Evolutionary conservation across 192 early-diverging fungal species (phyloP).

Genomic region (Linnemannia exigua): DNA sequence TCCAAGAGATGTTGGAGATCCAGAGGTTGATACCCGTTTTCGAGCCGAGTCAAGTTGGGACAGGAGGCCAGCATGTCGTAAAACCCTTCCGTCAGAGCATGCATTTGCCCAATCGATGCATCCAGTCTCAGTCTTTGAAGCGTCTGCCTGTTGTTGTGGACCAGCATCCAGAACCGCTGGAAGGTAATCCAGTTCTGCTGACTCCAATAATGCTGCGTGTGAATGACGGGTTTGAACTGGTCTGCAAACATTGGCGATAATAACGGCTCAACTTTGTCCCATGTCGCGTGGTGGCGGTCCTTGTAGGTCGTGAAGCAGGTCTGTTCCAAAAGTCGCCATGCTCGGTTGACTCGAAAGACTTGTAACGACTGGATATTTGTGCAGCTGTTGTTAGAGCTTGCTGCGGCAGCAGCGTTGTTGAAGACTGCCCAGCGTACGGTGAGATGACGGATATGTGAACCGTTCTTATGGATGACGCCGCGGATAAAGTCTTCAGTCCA

Average conservation of each 20-base stretch:
- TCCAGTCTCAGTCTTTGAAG: neutral
- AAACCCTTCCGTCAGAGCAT: neutral
- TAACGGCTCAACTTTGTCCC: neutral
- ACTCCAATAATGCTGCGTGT: neutral
- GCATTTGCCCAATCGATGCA: neutral
- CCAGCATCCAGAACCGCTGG: neutral
- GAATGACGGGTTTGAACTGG: neutral
- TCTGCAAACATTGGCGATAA: neutral
- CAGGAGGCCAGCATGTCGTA: neutral
- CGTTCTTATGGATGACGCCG: neutral
- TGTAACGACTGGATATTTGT: neutral
- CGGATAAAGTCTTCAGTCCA: neutral
- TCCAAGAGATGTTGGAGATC: neutral
- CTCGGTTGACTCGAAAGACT: neutral
- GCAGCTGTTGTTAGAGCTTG: neutral
- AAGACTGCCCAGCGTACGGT: neutral
- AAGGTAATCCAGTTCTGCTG: neutral
- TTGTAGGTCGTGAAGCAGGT: neutral
- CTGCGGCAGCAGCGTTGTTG: neutral
- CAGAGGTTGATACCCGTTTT: neutral
- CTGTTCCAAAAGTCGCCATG: neutral
- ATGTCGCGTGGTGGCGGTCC: neutral
- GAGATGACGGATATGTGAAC: neutral
- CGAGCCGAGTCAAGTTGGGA: neutral
- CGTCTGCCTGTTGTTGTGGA: neutral